Percentiles rank a stretch among this genome's conserved stretches.
These are phyloP conservation scores for Trifolium fragiferum DNA, from an alignment of 306 rosid species.

Conservation along the genomic window DNA sequence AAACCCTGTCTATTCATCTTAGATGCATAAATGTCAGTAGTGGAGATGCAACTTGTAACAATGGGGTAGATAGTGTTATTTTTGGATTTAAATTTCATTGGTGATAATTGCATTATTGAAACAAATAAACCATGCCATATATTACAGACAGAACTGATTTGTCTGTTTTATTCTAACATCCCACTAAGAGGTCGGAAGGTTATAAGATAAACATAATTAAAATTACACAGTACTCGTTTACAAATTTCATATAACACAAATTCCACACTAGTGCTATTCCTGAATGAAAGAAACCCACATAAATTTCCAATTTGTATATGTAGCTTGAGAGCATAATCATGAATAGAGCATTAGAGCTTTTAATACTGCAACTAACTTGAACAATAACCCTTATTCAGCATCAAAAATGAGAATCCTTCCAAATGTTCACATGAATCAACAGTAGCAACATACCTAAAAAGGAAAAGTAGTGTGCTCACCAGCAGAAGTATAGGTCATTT, in stretches of 20 bases:
- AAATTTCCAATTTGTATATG: slow-evolving; percentile 16
- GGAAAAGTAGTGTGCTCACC: slow-evolving; percentile 78
- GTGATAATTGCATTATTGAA: slow-evolving; percentile 27
- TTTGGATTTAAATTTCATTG: slow-evolving; percentile 21
- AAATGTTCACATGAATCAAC: slow-evolving; percentile 33
- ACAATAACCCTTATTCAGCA: slow-evolving; percentile 35
- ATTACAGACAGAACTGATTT: slow-evolving; percentile 14
- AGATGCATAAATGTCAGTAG: slow-evolving; percentile 22
- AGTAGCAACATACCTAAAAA: slow-evolving; percentile 52
- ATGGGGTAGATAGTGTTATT: slow-evolving; percentile 11
- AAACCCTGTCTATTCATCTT: slow-evolving; percentile 21
- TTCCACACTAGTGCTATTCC: slow-evolving; percentile 23
- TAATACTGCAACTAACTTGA: slow-evolving; percentile 30
- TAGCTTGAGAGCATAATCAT: slow-evolving; percentile 20
- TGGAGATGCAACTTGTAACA: slow-evolving; percentile 29
- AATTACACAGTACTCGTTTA: background rate
- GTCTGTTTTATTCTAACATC: slow-evolving; percentile 8
- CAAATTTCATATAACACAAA: slow-evolving; percentile 6
- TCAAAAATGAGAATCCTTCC: slow-evolving; percentile 35
- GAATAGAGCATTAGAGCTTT: slow-evolving; percentile 25
- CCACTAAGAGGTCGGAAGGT: background rate
- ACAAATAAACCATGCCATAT: slow-evolving; percentile 19
- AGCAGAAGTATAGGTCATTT: slow-evolving; percentile 56
- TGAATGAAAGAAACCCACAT: slow-evolving; percentile 22
- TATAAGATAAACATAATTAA: slow-evolving; percentile 22